These are phyloP conservation scores for Amphirosellinia nigrospora DNA, from an alignment of 495 filamentous ascomycete genomes.

Conservation along the genomic window DNA sequence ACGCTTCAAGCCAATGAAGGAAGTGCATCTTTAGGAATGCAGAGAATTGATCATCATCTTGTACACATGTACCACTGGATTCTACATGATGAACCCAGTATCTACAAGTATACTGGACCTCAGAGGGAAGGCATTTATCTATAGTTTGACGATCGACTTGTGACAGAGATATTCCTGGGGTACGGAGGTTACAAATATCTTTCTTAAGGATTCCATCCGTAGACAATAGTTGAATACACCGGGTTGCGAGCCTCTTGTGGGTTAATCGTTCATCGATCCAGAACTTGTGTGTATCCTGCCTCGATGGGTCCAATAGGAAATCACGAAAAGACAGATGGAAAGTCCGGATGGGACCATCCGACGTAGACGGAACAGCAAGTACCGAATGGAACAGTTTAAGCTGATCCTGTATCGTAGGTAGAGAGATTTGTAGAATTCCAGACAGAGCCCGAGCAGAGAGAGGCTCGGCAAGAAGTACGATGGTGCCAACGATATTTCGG, in stretches of 20 bases:
- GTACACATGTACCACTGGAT: conserved; percentile 18
- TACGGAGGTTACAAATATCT: conserved; percentile 50
- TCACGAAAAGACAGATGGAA: conserved; percentile 41
- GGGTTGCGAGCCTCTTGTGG: conserved; percentile 22
- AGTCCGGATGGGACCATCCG: conserved; percentile 29
- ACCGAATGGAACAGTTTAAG: conserved; percentile 41
- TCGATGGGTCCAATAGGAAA: conserved; percentile 35
- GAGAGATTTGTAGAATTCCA: conserved; percentile 28
- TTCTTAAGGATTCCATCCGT: conserved; percentile 38
- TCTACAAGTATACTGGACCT: conserved; percentile 49
- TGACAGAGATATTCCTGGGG: conserved; percentile 32
- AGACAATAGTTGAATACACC: conserved; percentile 38
- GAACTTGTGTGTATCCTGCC: conserved; percentile 30
- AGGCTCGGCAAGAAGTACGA: conserved; percentile 35
- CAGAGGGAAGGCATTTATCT: conserved; percentile 34
- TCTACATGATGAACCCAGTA: conserved; percentile 58
- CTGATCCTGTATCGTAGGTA: conserved; percentile 19
- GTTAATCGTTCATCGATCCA: conserved; percentile 37
- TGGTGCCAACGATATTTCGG: conserved; percentile 40
- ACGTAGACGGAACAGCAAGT: conserved; percentile 32
- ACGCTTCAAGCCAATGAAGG: conserved; percentile 54
- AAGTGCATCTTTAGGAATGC: conserved; percentile 51
- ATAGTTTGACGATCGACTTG: conserved; percentile 20
- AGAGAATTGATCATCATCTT: conserved; percentile 31
- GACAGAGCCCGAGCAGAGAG: conserved; percentile 30